Evolutionary conservation across 2,329 filamentous ascomycete genomes (phyloP).

Genomic region (Cladosporium cucumerinum): DNA sequence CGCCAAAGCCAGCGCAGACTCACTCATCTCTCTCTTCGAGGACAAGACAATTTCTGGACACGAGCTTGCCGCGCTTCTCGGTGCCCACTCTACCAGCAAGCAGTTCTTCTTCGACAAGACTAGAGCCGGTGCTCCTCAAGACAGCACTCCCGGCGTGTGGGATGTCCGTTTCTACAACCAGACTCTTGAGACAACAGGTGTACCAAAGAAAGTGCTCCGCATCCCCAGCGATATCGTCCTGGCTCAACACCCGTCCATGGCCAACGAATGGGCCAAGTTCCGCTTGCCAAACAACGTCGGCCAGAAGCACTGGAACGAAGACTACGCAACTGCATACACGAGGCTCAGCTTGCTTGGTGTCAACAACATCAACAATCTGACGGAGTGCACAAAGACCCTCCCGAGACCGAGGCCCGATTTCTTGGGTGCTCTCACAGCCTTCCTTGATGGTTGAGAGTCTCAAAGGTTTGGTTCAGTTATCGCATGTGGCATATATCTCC

Average conservation of each 20-base stretch:
- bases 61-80: constrained; percentile 37
- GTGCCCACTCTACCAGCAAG: constrained; percentile 38
- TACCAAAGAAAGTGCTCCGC: constrained; percentile 36
- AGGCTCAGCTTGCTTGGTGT: constrained; percentile 27
- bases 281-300: constrained; percentile 18
- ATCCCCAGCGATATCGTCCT: constrained; percentile 38
- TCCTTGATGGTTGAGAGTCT: constrained; percentile 2
- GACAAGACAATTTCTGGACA: constrained; percentile 40
- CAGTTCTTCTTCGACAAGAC: constrained; percentile 36
- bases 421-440: background rate
- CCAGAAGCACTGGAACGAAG: constrained; percentile 26
- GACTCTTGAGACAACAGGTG: constrained; percentile 26
- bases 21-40: constrained; percentile 33
- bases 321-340: constrained; percentile 26
- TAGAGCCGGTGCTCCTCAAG: constrained; percentile 36
- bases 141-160: constrained; percentile 38
- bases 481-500: background rate
- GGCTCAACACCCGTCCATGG: constrained; percentile 34
- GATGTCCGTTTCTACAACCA: constrained; percentile 38
- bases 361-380: constrained; percentile 29
- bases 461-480: background rate
- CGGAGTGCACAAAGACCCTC: constrained; percentile 26
- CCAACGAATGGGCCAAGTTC: constrained; percentile 31
- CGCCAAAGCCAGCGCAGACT: constrained; percentile 28
- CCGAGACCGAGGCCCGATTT: constrained; percentile 16